A percentile compares a stretch with the other conserved stretches of the same genome.
phyloP scores from a whole-genome alignment of 768 basidiomycete genomes.

The Amanita rimosa region DNA sequence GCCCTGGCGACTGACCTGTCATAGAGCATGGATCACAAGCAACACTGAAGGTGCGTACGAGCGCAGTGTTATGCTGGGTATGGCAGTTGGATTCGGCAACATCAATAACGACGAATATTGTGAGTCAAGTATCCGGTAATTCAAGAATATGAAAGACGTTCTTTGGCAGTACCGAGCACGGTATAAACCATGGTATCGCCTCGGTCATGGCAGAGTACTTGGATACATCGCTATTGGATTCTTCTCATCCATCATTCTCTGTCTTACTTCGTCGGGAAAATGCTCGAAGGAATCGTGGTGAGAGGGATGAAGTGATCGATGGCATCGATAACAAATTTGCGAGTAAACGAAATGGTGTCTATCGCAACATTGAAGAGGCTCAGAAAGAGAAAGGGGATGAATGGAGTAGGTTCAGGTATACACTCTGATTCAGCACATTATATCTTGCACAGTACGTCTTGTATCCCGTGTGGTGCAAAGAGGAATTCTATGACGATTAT shows the following conservation, averaged over 20 bases:
- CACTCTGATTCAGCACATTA: conserved; percentile 20
- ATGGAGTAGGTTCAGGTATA: conserved; percentile 74
- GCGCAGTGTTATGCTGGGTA: conserved; percentile 55
- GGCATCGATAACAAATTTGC: conserved; percentile 32
- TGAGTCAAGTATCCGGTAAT: conserved; percentile 18
- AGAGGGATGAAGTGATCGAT: conserved; percentile 55
- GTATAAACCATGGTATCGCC: conserved; percentile 56
- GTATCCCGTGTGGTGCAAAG: background rate
- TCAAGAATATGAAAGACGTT: background rate
- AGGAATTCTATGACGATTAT: background rate
- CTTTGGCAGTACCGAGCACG: conserved; percentile 44
- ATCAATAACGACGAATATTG: conserved; percentile 55
- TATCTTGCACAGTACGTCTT: background rate
- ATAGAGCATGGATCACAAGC: conserved; percentile 17
- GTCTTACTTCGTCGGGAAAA: conserved; percentile 48
- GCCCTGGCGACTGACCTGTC: too few species aligned
- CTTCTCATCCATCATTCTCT: conserved; percentile 35
- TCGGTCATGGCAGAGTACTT: conserved; percentile 61
- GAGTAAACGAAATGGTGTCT: conserved; percentile 41
- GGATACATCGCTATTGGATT: conserved; percentile 61
- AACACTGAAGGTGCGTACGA: conserved; percentile 71
- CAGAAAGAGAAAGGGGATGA: conserved; percentile 52
- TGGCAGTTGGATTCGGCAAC: conserved; percentile 62
- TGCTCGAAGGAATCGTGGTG: conserved; percentile 47
- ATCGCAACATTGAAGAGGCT: conserved; percentile 43